Conservation (phyloP, 2,329 filamentous ascomycete species). For the Tolypocladium paradoxum region DNA sequence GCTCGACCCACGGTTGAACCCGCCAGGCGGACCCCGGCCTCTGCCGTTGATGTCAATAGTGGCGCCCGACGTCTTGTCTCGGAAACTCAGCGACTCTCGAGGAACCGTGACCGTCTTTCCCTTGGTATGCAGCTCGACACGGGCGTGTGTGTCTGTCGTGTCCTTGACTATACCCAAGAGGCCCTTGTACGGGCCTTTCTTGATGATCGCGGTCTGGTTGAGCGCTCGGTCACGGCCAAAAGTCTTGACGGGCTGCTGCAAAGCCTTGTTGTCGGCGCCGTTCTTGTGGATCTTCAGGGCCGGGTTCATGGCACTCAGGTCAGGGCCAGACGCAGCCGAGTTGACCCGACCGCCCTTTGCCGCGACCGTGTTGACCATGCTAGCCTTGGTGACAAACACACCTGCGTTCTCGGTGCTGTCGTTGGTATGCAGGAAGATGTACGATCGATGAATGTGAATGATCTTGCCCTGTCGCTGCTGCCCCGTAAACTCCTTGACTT, state of each 20-base stretch:
- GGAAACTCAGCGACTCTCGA: conserved; percentile 73
- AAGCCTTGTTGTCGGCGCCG: conserved; percentile 34
- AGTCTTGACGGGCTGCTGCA: conserved; percentile 59
- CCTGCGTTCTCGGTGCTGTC: conserved; percentile 76
- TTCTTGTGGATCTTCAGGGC: conserved; percentile 63
- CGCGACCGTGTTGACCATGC: conserved; percentile 81
- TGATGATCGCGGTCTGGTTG: conserved; percentile 83
- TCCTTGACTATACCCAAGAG: conserved; percentile 93
- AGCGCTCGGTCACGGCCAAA: conserved; percentile 76
- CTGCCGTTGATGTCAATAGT: conserved; percentile 59
- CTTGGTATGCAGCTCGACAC: conserved; percentile 90
- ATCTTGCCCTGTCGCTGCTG: conserved; percentile 82
- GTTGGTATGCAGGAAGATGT: conserved; percentile 79
- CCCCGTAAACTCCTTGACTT: conserved; percentile 80
- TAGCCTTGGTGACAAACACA: conserved; percentile 78
- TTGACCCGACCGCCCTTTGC: conserved; percentile 80
- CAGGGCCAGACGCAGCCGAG: conserved; percentile 51
- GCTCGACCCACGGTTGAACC: conserved; percentile 33
- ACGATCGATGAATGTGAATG: conserved; percentile 88
- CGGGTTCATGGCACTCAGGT: conserved; percentile 87
- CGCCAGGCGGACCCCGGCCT: conserved; percentile 35
- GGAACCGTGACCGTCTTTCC: conserved; percentile 80
- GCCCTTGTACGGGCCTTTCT: conserved; percentile 83
- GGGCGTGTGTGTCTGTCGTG: conserved; percentile 73
- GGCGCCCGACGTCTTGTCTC: conserved; percentile 71